Evolutionary conservation across 2,329 filamentous ascomycete genomes (phyloP).

Genomic region (Anisogramma anomala): DNA sequence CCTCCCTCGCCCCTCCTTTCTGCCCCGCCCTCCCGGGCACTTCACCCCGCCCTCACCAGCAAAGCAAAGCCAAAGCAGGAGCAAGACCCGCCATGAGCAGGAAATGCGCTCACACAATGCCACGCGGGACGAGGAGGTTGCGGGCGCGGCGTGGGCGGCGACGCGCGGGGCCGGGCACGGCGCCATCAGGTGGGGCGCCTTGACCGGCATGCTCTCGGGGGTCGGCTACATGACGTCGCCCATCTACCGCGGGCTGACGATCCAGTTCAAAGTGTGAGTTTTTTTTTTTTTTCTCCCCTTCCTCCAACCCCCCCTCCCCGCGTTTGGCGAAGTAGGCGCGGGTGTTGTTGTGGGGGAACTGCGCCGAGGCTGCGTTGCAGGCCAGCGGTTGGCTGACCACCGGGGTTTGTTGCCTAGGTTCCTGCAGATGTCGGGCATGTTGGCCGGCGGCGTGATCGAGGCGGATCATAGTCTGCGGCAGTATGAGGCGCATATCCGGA

Average conservation of each 20-base stretch:
- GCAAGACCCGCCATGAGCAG: slow-evolving; percentile 14
- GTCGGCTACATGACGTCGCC: slow-evolving; percentile 55
- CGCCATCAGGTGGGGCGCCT: slow-evolving; percentile 62
- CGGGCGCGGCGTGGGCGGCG: slow-evolving; percentile 60
- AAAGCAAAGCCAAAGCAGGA: too few species aligned
- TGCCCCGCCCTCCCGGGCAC: too few species aligned
- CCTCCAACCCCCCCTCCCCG: too few species aligned
- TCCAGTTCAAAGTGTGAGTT: slow-evolving; percentile 67
- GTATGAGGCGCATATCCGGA: slow-evolving; percentile 55
- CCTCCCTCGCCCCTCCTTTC: too few species aligned
- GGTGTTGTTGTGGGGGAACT: too few species aligned
- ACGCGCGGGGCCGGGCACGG: slow-evolving; percentile 54
- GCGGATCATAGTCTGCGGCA: slow-evolving; percentile 56
- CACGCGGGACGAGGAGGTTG: slow-evolving; percentile 54
- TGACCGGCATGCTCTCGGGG: slow-evolving; percentile 48
- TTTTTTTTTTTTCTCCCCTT: too few species aligned
- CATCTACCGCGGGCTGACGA: slow-evolving; percentile 58
- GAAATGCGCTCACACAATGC: slow-evolving; percentile 43
- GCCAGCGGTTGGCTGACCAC: too few species aligned
- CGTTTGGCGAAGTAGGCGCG: too few species aligned
- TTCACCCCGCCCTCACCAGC: too few species aligned
- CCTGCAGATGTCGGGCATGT: slow-evolving; percentile 76
- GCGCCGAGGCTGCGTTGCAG: too few species aligned
- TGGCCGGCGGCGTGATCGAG: slow-evolving; percentile 65
- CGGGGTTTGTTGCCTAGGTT: slow-evolving; percentile 48